Percentiles rank a stretch among this genome's conserved stretches.
phyloP scores from a whole-genome alignment of 805 yeast genomes.

The Kodamaea kakaduensis region DNA sequence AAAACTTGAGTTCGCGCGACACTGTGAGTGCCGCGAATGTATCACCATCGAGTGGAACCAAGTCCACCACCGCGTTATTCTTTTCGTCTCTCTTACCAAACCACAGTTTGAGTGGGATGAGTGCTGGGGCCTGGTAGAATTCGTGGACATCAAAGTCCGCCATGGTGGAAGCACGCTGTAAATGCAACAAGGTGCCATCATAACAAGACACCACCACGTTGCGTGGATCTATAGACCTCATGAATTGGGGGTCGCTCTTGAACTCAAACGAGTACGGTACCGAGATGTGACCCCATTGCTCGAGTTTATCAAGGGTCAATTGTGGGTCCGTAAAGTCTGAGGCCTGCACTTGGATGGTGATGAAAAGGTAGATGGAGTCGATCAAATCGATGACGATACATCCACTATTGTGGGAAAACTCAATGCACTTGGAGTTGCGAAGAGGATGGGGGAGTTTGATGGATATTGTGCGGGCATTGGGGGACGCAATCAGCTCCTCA shows the following conservation, averaged over 20 bases:
- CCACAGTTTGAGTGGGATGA: conserved; percentile 27
- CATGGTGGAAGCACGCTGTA: conserved; percentile 32
- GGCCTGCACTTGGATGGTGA: conserved; percentile 45
- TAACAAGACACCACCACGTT: conserved; percentile 56
- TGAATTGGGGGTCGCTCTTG: conserved; percentile 45
- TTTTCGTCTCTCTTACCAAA: conserved; percentile 16
- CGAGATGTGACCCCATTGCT: conserved; percentile 63
- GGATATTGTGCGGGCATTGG: conserved; percentile 28
- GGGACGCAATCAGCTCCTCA: no score
- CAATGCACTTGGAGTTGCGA: conserved; percentile 13
- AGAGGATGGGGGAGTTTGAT: conserved; percentile 20
- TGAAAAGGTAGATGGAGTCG: conserved; percentile 47
- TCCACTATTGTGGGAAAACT: conserved; percentile 13
- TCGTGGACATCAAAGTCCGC: conserved; percentile 39
- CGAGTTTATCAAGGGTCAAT: conserved; percentile 26
- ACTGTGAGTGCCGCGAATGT: conserved; percentile 51
- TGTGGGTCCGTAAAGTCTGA: conserved; percentile 35
- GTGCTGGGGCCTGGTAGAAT: conserved; percentile 48
- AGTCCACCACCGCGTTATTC: conserved; percentile 38
- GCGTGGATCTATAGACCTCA: conserved; percentile 43
- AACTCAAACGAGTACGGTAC: conserved; percentile 59
- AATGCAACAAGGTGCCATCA: conserved; percentile 75
- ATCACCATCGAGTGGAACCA: conserved; percentile 32
- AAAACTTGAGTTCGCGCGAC: conserved; percentile 51
- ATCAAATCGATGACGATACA: conserved; percentile 51